phyloP scores from a whole-genome alignment of 2,329 filamentous ascomycete genomes.

The Fusarium musae region DNA sequence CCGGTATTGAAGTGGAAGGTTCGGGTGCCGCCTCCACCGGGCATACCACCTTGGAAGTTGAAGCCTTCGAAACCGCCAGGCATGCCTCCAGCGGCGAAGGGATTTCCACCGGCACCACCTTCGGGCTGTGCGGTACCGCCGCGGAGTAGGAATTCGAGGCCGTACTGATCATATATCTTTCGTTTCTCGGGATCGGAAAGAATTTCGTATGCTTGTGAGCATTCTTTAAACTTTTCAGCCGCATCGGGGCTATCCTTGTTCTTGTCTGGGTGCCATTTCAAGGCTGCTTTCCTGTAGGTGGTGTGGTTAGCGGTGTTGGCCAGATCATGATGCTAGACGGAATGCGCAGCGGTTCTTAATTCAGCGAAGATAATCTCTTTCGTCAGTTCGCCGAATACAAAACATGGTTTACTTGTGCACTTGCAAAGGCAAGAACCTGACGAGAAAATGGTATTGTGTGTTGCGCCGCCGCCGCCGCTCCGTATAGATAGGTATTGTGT shows the following conservation, averaged over 20 bases:
- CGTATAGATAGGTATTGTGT: slow-evolving; percentile 14
- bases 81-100: slow-evolving; percentile 68
- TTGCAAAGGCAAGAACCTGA: not conserved
- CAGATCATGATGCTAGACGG: not conserved
- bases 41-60: slow-evolving; percentile 60
- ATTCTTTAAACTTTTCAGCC: slow-evolving; percentile 96
- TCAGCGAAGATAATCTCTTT: not conserved
- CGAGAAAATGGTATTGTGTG: not conserved
- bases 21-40: slow-evolving; percentile 57
- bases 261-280: slow-evolving; percentile 97
- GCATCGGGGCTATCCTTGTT: slow-evolving; percentile 91
- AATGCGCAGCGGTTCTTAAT: not conserved
- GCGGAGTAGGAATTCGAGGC: slow-evolving; percentile 89
- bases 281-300: slow-evolving; percentile 76
- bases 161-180: slow-evolving; percentile 93
- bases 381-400: not conserved
- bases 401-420: not conserved
- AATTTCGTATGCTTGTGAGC: slow-evolving; percentile 97
- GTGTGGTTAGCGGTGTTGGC: slow-evolving; percentile 49
- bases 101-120: slow-evolving; percentile 65
- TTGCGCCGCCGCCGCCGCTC: not conserved
- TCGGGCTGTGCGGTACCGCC: slow-evolving; percentile 78
- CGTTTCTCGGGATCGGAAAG: slow-evolving; percentile 97
- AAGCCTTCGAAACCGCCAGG: slow-evolving; percentile 64
- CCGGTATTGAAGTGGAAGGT: slow-evolving; percentile 74